Evolutionary conservation across 352 stramenopile species (phyloP), one percentile per base, ranked within the genome.

Genomic region (Elongisporangium undulatum): DNA sequence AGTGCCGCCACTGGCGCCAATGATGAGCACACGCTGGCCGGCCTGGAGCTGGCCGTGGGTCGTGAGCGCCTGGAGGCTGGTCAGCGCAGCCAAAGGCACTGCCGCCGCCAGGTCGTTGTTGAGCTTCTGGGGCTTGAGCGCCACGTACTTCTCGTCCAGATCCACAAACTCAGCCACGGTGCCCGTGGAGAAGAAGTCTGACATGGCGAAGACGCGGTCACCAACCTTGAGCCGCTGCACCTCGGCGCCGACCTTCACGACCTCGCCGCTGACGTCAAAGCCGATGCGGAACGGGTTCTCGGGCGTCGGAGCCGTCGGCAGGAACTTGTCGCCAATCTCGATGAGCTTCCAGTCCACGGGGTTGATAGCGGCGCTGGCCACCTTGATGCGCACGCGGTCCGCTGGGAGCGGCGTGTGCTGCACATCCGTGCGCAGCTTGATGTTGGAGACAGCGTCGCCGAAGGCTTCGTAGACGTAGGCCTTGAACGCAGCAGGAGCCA

Each of bases 151-250:
- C 24, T 72, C 63, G 48, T 70, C 67, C 16, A 75, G 71, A 29
- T 75, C 59, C 3, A 75, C 61, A 50, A 74, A 80, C 55, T 93
- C 77, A 23, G 81, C 84, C 22, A 91, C 72, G 5, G 74, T 72
- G 49, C 84, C 84, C n/a, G n/a, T n/a, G n/a, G n/a, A n/a, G n/a
- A n/a, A 54, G 68, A 69, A 48, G 61, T n/a, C 10, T 60, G 60
- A 59, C 60, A 77, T 77, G 12, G 81, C 80, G 63, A 87, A 92
- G 49, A 94, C 74, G 22, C 62, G 69, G 64, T 91, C 81, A 9
- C 81, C 83, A 9, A 83, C 69, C 34, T 75, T 56, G 49, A 92
- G 82, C 20, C 64, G 67, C 38, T 64, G 63, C 4, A 80, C 74
- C 15, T 75, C 56, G 15, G 51, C 24, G n/a, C 85, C 82, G 17